Evolutionary conservation across 805 yeast genomes (phyloP).

Genomic region (Spathaspora boniae): DNA sequence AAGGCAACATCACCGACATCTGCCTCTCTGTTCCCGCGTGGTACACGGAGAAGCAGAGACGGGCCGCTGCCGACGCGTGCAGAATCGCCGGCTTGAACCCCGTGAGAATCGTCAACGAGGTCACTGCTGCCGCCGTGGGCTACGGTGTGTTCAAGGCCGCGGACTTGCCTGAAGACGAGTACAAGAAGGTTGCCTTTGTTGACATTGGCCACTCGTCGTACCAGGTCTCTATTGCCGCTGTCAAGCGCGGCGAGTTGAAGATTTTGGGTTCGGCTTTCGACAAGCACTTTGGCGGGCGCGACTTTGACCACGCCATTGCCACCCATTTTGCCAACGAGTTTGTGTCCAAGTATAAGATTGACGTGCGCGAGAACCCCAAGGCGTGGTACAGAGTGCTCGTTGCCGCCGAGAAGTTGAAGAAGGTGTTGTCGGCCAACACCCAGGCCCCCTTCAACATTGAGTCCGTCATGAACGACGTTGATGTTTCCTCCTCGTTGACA

Average conservation of each 20-base stretch:
- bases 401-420: slow-evolving; percentile 91
- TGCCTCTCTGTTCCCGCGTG: slow-evolving; percentile 95
- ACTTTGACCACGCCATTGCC: slow-evolving; percentile 90
- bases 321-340: slow-evolving; percentile 93
- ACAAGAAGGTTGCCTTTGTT: slow-evolving; percentile 85
- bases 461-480: slow-evolving; percentile 96
- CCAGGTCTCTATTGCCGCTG: slow-evolving; percentile 84
- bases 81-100: slow-evolving; percentile 96
- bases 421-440: slow-evolving; percentile 93
- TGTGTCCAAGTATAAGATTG: slow-evolving; percentile 88
- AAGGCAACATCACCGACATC: slow-evolving; percentile 78
- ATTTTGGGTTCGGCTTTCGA: slow-evolving; percentile 89
- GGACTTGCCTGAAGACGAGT: slow-evolving; percentile 92
- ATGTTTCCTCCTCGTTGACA: slow-evolving; percentile 81
- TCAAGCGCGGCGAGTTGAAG: slow-evolving; percentile 95
- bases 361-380: slow-evolving; percentile 86
- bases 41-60: slow-evolving; percentile 96
- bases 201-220: slow-evolving; percentile 97
- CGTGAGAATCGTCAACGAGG: slow-evolving; percentile 95
- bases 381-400: slow-evolving; percentile 90
- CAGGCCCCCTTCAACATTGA: slow-evolving; percentile 93
- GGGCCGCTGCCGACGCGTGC: slow-evolving; percentile 94
- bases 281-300: slow-evolving; percentile 98
- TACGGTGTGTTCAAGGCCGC: slow-evolving; percentile 95
- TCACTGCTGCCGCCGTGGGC: slow-evolving; percentile 98